Evolutionary conservation across 169 alveolate genomes (phyloP).

Genomic region (Plasmodium malariae): DNA sequence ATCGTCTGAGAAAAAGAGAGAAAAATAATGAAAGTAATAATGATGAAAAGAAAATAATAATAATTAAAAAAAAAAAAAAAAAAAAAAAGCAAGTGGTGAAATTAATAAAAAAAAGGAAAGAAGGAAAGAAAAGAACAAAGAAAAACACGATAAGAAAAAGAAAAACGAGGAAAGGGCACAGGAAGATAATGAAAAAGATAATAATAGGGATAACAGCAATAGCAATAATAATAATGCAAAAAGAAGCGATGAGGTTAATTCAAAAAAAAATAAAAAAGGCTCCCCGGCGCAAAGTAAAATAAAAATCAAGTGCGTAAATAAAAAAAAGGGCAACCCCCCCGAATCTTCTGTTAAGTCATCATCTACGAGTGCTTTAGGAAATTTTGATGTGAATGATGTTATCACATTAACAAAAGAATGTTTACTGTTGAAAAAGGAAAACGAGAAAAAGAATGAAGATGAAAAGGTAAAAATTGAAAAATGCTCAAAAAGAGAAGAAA

Average conservation of each 20-base stretch:
- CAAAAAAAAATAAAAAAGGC: background rate
- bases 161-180: background rate
- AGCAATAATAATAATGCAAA: background rate
- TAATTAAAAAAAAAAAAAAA: constrained; percentile 12
- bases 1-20: constrained; percentile 3
- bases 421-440: background rate
- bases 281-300: background rate
- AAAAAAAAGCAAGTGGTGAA: constrained; percentile 3
- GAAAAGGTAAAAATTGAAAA: background rate
- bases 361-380: background rate
- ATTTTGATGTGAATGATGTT: background rate
- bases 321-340: background rate
- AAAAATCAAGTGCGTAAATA: background rate
- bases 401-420: constrained; percentile 5
- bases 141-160: background rate
- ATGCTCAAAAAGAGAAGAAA: background rate
- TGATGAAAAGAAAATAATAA: constrained; percentile 1
- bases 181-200: background rate
- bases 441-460: background rate
- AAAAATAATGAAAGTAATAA: constrained; percentile 1
- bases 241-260: too few relatives aligned
- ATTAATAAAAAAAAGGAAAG: constrained; percentile 1
- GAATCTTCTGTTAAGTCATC: background rate
- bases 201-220: background rate
- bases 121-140: background rate